Evolutionary conservation across 2,329 filamentous ascomycete genomes (phyloP), one percentile per base, ranked within the genome.

Genomic region (Phoma sp.): DNA sequence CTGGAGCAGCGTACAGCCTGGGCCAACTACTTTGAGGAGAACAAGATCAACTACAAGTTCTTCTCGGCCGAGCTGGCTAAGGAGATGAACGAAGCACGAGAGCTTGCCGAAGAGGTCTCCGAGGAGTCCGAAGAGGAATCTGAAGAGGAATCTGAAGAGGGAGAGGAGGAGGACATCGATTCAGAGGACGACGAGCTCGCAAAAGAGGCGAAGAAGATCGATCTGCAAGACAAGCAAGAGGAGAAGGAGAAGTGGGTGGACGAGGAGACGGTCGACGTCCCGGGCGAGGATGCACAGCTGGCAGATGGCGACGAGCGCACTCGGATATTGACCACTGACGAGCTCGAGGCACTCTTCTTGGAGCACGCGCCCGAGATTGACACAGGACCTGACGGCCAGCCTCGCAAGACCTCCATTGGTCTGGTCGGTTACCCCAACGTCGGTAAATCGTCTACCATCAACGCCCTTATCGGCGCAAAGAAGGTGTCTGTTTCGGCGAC

Each of bases 371-470:
- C 86, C 3, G 78, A 83, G 39, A 81, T 86, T 25, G 76, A 80
- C 50, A 74, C 78, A 7, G 77, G 81, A 50, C 73, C 80, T 1
- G 79, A 82, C 24, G 67, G 70, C 25, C 73, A 78, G 35, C 80
- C 78, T 55, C 77, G 81, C 48, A 97, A 96, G 75, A 88, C 93
- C 4, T 87, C 91, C 61, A 95, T 99, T 64, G 95, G 95, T 66
- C 82, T 99, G 18, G 95, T 99, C 33, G 95, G 95, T 55, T 99
- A 99, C 77, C 95, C 95, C 69, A 99, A 99, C 79, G 95, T 99
- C 60, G 95, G 95, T 78, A 99, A 99, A 79, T 99, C 96, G 1
- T 97, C 93, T 43, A 99, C 95, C 13, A 99, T 99, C 82, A 99
- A 99, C 79, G 93, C 95, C 37, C 84, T 99, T n/a, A 93, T 98